phyloP scores from a whole-genome alignment of 2,329 filamentous ascomycete genomes.

The Pseudogymnoascus sp. region DNA sequence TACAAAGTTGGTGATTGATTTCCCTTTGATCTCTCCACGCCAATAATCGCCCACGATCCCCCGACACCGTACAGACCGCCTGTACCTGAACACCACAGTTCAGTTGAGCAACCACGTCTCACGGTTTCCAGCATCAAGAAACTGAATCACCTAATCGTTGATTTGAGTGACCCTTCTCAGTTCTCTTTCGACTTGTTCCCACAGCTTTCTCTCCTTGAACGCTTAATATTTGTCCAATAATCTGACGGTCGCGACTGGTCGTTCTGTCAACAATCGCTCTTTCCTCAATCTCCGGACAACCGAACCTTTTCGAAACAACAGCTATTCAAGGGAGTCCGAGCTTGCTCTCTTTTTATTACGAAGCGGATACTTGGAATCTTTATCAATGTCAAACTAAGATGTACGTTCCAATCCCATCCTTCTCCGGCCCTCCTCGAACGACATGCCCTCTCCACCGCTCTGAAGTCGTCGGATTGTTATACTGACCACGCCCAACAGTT shows the following conservation, averaged over 20 bases:
- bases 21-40: neutral
- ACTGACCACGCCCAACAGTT: slow-evolving; percentile 10
- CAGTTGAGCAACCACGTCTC: neutral
- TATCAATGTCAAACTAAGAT: slow-evolving; percentile 9
- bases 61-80: neutral
- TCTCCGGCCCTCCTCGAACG: neutral
- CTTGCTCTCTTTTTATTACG: slow-evolving; percentile 6
- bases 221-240: slow-evolving; percentile 1
- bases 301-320: neutral
- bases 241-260: slow-evolving; percentile 6
- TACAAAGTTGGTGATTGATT: slow-evolving; percentile 2
- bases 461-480: neutral
- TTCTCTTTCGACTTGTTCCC: neutral
- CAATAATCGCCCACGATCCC: neutral
- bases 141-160: slow-evolving; percentile 1
- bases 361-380: neutral
- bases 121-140: neutral
- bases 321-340: neutral
- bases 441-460: neutral
- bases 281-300: slow-evolving; percentile 2
- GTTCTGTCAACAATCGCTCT: slow-evolving; percentile 8
- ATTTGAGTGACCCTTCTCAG: neutral
- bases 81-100: neutral
- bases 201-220: neutral
- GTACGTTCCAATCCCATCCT: neutral